A percentile compares a stretch with the other conserved stretches of the same genome.
phyloP scores from a whole-genome alignment of 331 rosid genomes.

The Acacia concinna region DNA sequence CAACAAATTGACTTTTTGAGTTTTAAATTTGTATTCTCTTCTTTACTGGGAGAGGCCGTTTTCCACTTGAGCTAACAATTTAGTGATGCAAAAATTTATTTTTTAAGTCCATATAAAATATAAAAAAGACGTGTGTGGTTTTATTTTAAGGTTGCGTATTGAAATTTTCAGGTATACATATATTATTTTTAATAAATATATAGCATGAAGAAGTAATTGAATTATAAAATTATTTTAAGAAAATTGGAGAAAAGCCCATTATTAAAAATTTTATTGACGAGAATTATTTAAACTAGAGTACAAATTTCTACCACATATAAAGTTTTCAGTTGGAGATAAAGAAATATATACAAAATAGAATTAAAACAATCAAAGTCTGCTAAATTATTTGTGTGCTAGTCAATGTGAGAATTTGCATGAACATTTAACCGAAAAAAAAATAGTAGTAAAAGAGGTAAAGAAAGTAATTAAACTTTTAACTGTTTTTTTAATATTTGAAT shows the following conservation, averaged over 20 bases:
- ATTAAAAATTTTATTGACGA: too few species aligned
- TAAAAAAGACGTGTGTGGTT: too few species aligned
- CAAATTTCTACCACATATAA: too few species aligned
- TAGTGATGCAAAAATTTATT: too few species aligned
- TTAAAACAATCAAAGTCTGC: not conserved
- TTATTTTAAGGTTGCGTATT: not conserved
- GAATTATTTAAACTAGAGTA: too few species aligned
- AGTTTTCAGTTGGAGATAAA: not conserved
- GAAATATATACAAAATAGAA: not conserved
- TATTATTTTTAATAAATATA: not conserved
- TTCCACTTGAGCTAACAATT: fast-evolving
- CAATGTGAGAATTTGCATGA: not conserved
- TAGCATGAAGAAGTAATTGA: not conserved
- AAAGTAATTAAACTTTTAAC: not conserved
- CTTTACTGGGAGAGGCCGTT: fast-evolving
- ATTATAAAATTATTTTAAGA: not conserved
- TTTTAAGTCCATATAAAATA: too few species aligned
- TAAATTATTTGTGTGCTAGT: not conserved
- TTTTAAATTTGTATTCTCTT: too few species aligned
- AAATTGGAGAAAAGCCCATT: too few species aligned
- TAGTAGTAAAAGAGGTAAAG: not conserved
- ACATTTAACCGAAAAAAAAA: not conserved
- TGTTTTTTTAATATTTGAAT: not conserved
- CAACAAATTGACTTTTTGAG: too few species aligned
- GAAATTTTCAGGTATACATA: not conserved